A percentile compares a stretch with the other conserved stretches of the same genome.
phyloP scores from a whole-genome alignment of 768 basidiomycete genomes.

The Podaxis sp. region DNA sequence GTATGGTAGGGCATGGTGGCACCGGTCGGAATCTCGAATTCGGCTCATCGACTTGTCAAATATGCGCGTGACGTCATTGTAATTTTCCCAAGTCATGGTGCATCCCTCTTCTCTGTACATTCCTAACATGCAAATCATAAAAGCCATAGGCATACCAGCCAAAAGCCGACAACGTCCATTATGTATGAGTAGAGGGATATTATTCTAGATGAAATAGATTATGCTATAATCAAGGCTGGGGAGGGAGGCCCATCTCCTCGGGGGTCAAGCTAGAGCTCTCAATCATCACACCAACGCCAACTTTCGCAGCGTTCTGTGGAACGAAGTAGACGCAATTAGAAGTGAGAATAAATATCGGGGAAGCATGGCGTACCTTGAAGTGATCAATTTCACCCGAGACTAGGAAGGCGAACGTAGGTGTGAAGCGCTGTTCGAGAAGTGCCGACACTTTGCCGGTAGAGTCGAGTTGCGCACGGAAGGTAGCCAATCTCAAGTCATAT shows the following conservation, averaged over 20 bases:
- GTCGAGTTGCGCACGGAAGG: conserved; percentile 93
- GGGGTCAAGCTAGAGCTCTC: conserved; percentile 81
- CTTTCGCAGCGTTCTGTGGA: conserved; percentile 82
- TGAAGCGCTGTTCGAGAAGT: conserved; percentile 92
- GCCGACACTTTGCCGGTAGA: conserved; percentile 95
- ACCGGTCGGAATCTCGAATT: not conserved
- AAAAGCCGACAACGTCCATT: conserved; percentile 17
- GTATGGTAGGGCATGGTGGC: not conserved
- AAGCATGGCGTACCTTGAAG: conserved; percentile 70
- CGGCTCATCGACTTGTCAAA: not conserved
- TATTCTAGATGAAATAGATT: conserved; percentile 29
- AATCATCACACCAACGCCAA: conserved; percentile 97
- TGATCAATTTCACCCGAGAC: conserved; percentile 98
- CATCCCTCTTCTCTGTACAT: not conserved
- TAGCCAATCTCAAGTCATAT: conserved; percentile 92
- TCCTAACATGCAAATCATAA: not conserved
- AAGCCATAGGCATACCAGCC: not conserved
- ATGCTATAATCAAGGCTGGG: conserved; percentile 41
- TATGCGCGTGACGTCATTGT: conserved; percentile 12
- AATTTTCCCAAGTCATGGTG: conserved; percentile 1
- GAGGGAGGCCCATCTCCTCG: conserved; percentile 77
- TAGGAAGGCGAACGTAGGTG: conserved; percentile 92
- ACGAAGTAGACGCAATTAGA: conserved; percentile 10
- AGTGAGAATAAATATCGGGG: conserved; percentile 3
- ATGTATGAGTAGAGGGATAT: conserved; percentile 22